phyloP scores from a whole-genome alignment of 257 asterid species.

The Thymus quinquecostatus region DNA sequence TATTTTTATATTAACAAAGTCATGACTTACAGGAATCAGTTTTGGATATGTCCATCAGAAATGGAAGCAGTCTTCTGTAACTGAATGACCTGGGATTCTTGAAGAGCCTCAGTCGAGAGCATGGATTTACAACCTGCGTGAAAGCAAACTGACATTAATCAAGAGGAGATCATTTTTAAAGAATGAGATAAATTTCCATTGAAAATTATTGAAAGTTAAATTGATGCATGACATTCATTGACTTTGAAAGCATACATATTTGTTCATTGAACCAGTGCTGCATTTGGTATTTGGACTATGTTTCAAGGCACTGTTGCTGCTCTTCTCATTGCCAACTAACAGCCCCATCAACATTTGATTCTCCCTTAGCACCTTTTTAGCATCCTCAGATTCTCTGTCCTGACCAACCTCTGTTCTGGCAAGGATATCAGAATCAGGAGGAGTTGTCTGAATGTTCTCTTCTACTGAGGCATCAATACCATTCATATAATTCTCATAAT shows the following conservation, averaged over 20 bases:
- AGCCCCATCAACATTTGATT: constrained; percentile 23
- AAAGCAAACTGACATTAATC: constrained; percentile 11
- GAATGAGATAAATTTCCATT: background rate
- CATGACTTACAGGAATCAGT: constrained; percentile 37
- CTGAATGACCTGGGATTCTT: constrained; percentile 62
- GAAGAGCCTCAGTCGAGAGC: constrained; percentile 61
- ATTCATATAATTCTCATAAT: constrained; percentile 25
- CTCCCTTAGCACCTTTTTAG: constrained; percentile 21
- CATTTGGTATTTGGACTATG: constrained; percentile 40
- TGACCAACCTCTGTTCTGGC: constrained; percentile 28
- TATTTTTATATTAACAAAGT: constrained; percentile 9
- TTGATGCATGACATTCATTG: background rate
- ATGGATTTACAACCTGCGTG: constrained; percentile 64
- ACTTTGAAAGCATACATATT: constrained; percentile 40
- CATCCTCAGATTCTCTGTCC: constrained; percentile 29
- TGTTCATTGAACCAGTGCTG: constrained; percentile 34
- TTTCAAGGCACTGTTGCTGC: constrained; percentile 7
- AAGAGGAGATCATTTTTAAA: background rate
- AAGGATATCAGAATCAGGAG: constrained; percentile 57
- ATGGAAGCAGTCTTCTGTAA: constrained; percentile 80
- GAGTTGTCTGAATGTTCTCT: constrained; percentile 58
- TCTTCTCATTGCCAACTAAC: constrained; percentile 31
- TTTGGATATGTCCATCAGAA: constrained; percentile 65
- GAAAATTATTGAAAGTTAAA: background rate
- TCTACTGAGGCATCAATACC: constrained; percentile 36